phyloP scores from a whole-genome alignment of 2,329 filamentous ascomycete genomes.

The Arthrobotrys iridis region DNA sequence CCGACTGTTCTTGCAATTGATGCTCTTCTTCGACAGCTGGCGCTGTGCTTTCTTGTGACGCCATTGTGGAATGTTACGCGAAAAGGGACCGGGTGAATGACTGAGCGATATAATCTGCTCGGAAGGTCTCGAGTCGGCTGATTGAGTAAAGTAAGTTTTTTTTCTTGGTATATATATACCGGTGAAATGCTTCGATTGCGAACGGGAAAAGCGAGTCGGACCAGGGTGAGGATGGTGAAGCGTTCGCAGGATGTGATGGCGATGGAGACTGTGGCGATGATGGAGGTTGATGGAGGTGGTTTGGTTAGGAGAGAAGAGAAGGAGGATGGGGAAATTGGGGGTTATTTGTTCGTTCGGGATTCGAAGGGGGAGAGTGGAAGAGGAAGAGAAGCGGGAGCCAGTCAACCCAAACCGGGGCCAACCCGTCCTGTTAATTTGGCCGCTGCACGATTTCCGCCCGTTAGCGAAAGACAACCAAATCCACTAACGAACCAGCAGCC shows the following conservation, averaged over 20 bases:
- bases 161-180: background rate
- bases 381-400: background rate
- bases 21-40: conserved; percentile 25
- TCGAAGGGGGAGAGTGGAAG: background rate
- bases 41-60: conserved; percentile 45
- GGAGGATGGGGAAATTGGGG: background rate
- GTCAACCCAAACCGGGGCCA: conserved; percentile 16
- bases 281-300: conserved; percentile 3
- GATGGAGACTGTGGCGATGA: background rate
- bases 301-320: background rate
- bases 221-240: background rate
- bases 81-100: conserved; percentile 31
- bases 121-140: conserved; percentile 10
- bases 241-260: background rate
- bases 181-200: background rate
- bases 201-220: conserved; percentile 4
- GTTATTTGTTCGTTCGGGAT: background rate
- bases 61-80: conserved; percentile 47
- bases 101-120: conserved; percentile 28
- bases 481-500: too few relatives aligned
- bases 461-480: conserved; percentile 17
- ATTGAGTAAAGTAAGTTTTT: background rate
- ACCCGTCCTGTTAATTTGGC: conserved; percentile 22
- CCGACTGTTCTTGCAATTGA: conserved; percentile 10
- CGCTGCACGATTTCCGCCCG: conserved; percentile 19